Evolutionary conservation across 140 eudicot species (phyloP).

Genomic region (Anethum foeniculum): DNA sequence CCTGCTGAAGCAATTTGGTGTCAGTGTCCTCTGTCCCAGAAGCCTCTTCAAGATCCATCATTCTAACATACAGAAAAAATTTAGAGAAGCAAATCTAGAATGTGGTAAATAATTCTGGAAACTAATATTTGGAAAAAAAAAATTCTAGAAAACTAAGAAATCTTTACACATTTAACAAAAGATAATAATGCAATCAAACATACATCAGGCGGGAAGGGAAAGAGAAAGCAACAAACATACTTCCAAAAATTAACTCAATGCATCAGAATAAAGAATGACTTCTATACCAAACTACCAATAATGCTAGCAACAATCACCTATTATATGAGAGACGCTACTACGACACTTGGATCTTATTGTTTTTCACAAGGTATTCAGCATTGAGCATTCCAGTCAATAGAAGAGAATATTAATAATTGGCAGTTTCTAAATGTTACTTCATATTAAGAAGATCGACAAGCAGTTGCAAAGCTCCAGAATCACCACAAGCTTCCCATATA

Average conservation of each 20-base stretch:
- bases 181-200: background rate
- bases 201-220: background rate
- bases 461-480: slow-evolving; percentile 77
- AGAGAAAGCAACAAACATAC: background rate
- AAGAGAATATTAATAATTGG: background rate
- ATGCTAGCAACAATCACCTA: background rate
- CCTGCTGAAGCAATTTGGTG: slow-evolving; percentile 44
- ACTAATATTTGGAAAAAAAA: background rate
- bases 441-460: slow-evolving; percentile 77
- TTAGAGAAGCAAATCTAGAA: background rate
- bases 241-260: background rate
- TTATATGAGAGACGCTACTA: background rate
- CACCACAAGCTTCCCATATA: slow-evolving; percentile 95
- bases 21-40: slow-evolving; percentile 69
- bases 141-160: background rate
- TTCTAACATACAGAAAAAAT: slow-evolving; percentile 26
- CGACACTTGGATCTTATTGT: background rate
- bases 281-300: background rate
- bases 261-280: background rate
- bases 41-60: slow-evolving; percentile 81
- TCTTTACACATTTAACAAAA: background rate
- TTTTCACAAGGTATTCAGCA: background rate
- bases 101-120: background rate
- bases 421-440: slow-evolving; percentile 35
- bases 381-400: background rate